These are phyloP conservation scores for Davidsoniella eucalypti DNA, from an alignment of 2,329 filamentous ascomycete genomes.

Conservation along the genomic window DNA sequence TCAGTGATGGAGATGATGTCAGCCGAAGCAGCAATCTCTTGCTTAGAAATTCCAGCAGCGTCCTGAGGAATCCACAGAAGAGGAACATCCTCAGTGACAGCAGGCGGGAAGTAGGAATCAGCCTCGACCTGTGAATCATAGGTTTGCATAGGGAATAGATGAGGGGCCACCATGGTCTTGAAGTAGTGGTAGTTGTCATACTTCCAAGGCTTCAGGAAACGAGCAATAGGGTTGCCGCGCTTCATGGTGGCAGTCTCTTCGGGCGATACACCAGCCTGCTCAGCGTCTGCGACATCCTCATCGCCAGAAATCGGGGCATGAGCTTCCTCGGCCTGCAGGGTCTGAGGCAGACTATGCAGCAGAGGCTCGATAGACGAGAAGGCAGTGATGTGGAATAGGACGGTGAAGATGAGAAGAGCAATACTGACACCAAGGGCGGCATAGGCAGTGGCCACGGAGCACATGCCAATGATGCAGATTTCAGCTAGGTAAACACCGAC, in stretches of 20 bases:
- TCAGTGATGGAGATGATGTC: conserved; percentile 67
- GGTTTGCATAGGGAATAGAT: conserved; percentile 21
- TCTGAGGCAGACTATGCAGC: conserved; percentile 54
- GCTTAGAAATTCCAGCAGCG: conserved; percentile 52
- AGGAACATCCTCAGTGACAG: conserved; percentile 44
- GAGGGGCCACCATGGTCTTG: conserved; percentile 49
- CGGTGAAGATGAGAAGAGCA: conserved; percentile 56
- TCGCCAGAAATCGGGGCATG: conserved; percentile 22
- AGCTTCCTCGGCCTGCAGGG: conserved; percentile 27
- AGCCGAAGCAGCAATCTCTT: conserved; percentile 59
- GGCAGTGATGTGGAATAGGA: conserved; percentile 60
- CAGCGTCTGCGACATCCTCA: conserved; percentile 4
- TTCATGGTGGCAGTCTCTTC: background rate
- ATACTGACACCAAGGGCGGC: conserved; percentile 63
- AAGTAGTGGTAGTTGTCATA: conserved; percentile 57
- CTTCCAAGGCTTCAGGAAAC: conserved; percentile 53
- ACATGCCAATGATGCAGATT: conserved; percentile 66
- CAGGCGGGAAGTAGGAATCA: conserved; percentile 60
- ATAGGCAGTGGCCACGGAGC: conserved; percentile 48
- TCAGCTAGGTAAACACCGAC: conserved; percentile 68
- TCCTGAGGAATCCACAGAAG: conserved; percentile 79
- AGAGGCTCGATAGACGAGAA: conserved; percentile 55
- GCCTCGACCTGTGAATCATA: conserved; percentile 34
- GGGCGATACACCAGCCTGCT: conserved; percentile 17
- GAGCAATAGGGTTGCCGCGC: conserved; percentile 8